Conservation (phyloP, 2,329 filamentous ascomycete species). For the Podosphaera fusca region DNA sequence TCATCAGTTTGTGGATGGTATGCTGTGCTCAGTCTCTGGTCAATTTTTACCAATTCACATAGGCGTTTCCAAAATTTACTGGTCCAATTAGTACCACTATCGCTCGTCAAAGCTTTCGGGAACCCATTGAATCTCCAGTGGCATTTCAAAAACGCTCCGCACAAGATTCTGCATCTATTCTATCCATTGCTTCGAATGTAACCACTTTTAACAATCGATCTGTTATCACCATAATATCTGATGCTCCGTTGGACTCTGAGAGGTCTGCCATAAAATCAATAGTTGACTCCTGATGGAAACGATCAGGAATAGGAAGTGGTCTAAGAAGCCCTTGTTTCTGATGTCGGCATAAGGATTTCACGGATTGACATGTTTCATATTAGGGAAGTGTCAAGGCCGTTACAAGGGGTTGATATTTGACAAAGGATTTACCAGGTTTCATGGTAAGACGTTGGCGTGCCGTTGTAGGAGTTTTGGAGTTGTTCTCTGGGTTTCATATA, state of each 20-base stretch:
- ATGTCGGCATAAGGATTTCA: background rate
- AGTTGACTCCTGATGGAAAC: background rate
- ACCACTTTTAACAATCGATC: background rate
- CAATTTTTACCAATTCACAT: background rate
- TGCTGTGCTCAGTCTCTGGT: background rate
- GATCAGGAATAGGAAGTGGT: background rate
- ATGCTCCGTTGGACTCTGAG: background rate
- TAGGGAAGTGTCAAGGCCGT: too few relatives aligned
- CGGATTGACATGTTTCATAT: too few relatives aligned
- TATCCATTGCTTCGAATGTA: background rate
- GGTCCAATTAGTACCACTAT: background rate
- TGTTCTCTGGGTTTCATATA: too few relatives aligned
- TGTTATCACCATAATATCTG: constrained; percentile 1
- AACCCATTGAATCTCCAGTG: background rate
- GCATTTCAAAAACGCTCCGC: background rate
- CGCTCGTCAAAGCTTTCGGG: background rate
- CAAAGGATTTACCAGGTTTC: too few relatives aligned
- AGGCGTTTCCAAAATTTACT: background rate
- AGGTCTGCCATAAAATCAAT: background rate
- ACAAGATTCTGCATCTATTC: background rate
- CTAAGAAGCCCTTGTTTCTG: background rate
- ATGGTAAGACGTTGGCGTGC: too few relatives aligned
- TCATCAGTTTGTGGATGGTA: background rate
- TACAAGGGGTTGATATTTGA: too few relatives aligned
- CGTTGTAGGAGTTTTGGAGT: too few relatives aligned